Base-by-base conservation (phyloP, 1,139 yeast genomes). In the Yamadazyma blattariae region DNA sequence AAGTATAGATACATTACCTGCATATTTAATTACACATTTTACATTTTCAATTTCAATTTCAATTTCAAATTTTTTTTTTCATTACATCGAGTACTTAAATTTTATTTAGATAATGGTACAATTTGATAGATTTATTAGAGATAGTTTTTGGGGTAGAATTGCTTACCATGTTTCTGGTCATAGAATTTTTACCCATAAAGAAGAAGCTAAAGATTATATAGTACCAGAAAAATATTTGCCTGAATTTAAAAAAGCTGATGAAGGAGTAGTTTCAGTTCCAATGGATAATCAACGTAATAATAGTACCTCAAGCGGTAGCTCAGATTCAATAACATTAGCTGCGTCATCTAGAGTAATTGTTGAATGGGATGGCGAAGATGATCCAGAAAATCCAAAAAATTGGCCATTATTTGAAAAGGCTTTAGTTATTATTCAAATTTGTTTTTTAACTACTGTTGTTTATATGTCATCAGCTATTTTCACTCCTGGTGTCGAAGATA, bases 401-500 rank as follows among this genome's bases (percentile, higher is more conserved):
- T 58, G 63, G 63, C 52, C 58, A 13, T 10, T 46, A 7, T 25
- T 22, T 14, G 44, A 45, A 17, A 58, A 57, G 36, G 38, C 44
- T 2, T 41, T 57, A 27, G 44, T 57, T 27, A 41, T 48, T 11
- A 22, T 40, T 13, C 47, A 50, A 40, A 47, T 58, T 29, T 27
- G 30, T 21, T 46, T 58, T 21, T 44, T 57, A 22, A 54, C 60
- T 8, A 34, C 43, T 11, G 49, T 55, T 2, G 58, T 57, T 5
- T 58, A 57, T 39, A 52, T 56, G 52, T 58, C 50, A 7, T 45
- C 58, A 3, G 60, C 63, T 10, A 52, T 58, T 18, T 58, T 54
- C 36, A 55, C 63, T 18, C 63, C 62, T 1, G 62, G 61, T 15
- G 54, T 79, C 32, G 59, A 64, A 49, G 53, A 53, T 12, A 67